These are phyloP conservation scores for Polyplosphaeria fusca DNA, from an alignment of 495 filamentous ascomycete species.

Conservation along the genomic window DNA sequence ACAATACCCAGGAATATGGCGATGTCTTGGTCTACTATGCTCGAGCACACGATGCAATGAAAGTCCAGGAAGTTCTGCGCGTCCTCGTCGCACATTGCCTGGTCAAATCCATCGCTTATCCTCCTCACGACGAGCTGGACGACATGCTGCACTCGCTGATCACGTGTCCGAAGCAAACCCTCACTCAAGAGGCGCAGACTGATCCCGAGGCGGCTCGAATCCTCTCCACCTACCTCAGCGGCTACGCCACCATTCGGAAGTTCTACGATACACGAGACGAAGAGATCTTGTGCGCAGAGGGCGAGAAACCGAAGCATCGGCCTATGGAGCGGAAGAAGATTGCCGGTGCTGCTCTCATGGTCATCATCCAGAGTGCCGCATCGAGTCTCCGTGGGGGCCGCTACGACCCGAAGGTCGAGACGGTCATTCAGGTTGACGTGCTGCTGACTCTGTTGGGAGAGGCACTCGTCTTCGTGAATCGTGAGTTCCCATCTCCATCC, in stretches of 20 bases:
- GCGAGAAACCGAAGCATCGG: slow-evolving; percentile 19
- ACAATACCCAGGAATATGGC: slow-evolving; percentile 69
- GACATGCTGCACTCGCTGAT: slow-evolving; percentile 62
- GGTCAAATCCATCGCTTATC: slow-evolving; percentile 75
- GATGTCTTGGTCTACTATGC: slow-evolving; percentile 82
- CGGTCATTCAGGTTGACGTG: slow-evolving; percentile 80
- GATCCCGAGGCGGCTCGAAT: slow-evolving; percentile 77
- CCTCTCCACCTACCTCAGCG: slow-evolving; percentile 77
- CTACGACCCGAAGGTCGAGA: slow-evolving; percentile 71
- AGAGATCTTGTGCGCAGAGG: slow-evolving; percentile 37
- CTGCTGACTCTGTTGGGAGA: slow-evolving; percentile 82
- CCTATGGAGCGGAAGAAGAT: slow-evolving; percentile 56
- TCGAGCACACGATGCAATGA: slow-evolving; percentile 66
- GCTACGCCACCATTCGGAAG: slow-evolving; percentile 80
- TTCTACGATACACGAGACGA: slow-evolving; percentile 86
- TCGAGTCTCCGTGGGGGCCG: slow-evolving; percentile 87
- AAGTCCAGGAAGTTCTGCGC: slow-evolving; percentile 76
- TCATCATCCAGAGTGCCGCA: slow-evolving; percentile 75
- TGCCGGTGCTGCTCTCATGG: slow-evolving; percentile 68
- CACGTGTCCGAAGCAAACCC: slow-evolving; percentile 60
- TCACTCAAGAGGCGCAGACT: slow-evolving; percentile 60
- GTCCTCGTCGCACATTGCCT: slow-evolving; percentile 84
- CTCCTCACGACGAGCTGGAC: slow-evolving; percentile 65
- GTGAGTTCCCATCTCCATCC: slow-evolving; percentile 42
- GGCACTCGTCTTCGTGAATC: slow-evolving; percentile 67